Percentiles rank a stretch among this genome's conserved stretches.
These are phyloP conservation scores for Mycosphaerella sp. DNA, from an alignment of 2,329 filamentous ascomycete genomes.

Conservation along the genomic window DNA sequence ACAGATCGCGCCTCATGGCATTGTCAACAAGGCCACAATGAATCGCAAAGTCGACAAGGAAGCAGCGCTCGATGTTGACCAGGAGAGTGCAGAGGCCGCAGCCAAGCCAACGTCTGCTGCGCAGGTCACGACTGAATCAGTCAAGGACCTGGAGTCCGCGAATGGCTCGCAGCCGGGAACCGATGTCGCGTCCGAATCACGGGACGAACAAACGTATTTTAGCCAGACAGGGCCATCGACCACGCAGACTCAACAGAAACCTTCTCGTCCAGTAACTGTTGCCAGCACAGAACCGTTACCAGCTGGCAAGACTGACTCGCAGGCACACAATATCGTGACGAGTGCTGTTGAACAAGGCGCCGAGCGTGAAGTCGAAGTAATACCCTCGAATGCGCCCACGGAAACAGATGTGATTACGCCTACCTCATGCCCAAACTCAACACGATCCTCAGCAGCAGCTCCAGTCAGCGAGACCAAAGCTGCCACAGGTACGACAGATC, in stretches of 20 bases:
- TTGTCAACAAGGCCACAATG: slow-evolving; percentile 42
- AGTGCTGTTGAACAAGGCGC: slow-evolving; percentile 22
- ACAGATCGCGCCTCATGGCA: slow-evolving; percentile 52
- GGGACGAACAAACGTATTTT: background rate
- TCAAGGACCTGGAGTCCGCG: background rate
- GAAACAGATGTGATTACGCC: slow-evolving; percentile 7
- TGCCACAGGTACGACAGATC: background rate
- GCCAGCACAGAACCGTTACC: background rate
- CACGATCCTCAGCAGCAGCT: background rate
- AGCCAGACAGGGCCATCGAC: background rate
- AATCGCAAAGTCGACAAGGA: slow-evolving; percentile 32
- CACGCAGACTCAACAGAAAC: background rate
- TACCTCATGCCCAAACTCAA: slow-evolving; percentile 2
- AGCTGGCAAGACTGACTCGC: background rate
- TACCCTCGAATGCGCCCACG: slow-evolving; percentile 22
- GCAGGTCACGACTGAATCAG: background rate
- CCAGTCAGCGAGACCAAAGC: no score
- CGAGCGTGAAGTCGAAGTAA: slow-evolving; percentile 17
- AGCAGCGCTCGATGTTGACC: slow-evolving; percentile 16
- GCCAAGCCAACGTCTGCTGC: background rate
- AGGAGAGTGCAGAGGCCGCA: slow-evolving; percentile 20
- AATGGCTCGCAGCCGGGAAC: background rate
- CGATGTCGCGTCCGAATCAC: background rate
- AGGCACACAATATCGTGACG: slow-evolving; percentile 21
- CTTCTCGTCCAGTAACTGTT: background rate